Evolutionary conservation across 2,329 filamentous ascomycete species (phyloP).

Genomic region (Fusarium stilboides): DNA sequence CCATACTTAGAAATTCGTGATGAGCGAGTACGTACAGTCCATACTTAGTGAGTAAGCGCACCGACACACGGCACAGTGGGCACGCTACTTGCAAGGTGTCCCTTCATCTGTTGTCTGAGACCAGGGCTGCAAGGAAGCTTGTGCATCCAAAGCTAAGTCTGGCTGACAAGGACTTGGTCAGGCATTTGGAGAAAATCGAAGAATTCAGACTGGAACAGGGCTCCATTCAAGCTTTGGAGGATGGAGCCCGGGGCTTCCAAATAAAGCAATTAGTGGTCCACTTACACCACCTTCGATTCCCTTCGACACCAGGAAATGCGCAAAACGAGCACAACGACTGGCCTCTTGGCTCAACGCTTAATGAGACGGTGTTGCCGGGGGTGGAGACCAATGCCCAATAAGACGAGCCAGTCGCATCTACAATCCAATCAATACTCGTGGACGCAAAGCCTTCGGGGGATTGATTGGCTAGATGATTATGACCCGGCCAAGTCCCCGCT

Average conservation of each 20-base stretch:
- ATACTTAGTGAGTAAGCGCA: neutral
- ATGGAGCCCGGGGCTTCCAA: conserved; percentile 27
- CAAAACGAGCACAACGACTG: conserved; percentile 14
- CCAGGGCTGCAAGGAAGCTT: conserved; percentile 29
- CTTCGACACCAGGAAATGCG: conserved; percentile 23
- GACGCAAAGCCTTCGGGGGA: conserved; percentile 21
- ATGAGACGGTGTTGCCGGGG: conserved; percentile 34
- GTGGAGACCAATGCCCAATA: conserved; percentile 24
- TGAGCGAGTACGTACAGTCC: neutral
- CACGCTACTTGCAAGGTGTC: conserved; percentile 22
- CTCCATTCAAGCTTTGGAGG: conserved; percentile 38
- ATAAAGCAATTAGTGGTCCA: conserved; percentile 26
- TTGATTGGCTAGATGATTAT: conserved; percentile 25
- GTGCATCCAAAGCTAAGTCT: conserved; percentile 37
- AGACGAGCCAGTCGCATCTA: conserved; percentile 5
- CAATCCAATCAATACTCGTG: conserved; percentile 33
- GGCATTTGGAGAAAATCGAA: conserved; percentile 35
- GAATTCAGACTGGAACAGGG: conserved; percentile 29
- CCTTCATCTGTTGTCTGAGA: conserved; percentile 28
- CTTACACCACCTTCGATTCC: conserved; percentile 18
- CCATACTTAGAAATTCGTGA: conserved; percentile 7
- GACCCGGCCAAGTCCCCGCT: conserved; percentile 27
- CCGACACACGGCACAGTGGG: conserved; percentile 8
- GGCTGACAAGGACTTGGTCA: conserved; percentile 34
- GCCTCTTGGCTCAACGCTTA: conserved; percentile 17